Base-by-base conservation (phyloP, 2,329 filamentous ascomycete species). In the Aspergillus sojae region DNA sequence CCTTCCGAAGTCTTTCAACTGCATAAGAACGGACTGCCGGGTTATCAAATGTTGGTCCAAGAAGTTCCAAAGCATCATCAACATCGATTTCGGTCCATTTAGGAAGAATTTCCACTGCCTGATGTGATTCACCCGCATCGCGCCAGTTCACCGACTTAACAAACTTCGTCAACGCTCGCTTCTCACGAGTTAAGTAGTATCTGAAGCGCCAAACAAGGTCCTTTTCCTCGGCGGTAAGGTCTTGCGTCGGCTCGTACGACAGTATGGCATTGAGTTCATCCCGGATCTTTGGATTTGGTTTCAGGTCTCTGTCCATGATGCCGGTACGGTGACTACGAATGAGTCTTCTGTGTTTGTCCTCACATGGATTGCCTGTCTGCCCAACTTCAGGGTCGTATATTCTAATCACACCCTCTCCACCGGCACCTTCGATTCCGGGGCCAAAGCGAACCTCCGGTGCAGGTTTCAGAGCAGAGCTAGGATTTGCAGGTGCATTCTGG, bases 61-160 rank as follows among this genome's bases (percentile, higher is more conserved):
- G 88, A 12, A 99, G 84, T 77, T 99, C 95, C 52, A 99, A 85
- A 21, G 94, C 95, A 80, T 98, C 95, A 71, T 99, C 96, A 5
- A 99, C 90, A 74, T 98, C 95, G 63, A 99, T 97, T 68, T 96
- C 93, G 0, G 92, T 96, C 95, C 95, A 99, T 70, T 94, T 94
- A 0, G 91, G 88, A 21, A 99, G 85, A 5, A 99, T 88, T 65
- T 96, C 92, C 28, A 95, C 91, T 6, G 94, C 94, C 80, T 97
- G 93, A 63, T 91, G 90, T 4, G 91, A 89, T 82, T 99, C 94
- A 65, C 88, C 88, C 54, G 87, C 86, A 75, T 97, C 94, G 57
- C 87, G 88, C 94, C 95, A 99, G 69, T 96, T 94, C 45, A 97
- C 94, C 0, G 94, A 97, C 77, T 98, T 99, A 76, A 98, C 93